Percentiles rank a stretch among this genome's conserved stretches.
These are phyloP conservation scores for Echium plantagineum DNA, from an alignment of 257 asterid genomes.

Conservation along the genomic window DNA sequence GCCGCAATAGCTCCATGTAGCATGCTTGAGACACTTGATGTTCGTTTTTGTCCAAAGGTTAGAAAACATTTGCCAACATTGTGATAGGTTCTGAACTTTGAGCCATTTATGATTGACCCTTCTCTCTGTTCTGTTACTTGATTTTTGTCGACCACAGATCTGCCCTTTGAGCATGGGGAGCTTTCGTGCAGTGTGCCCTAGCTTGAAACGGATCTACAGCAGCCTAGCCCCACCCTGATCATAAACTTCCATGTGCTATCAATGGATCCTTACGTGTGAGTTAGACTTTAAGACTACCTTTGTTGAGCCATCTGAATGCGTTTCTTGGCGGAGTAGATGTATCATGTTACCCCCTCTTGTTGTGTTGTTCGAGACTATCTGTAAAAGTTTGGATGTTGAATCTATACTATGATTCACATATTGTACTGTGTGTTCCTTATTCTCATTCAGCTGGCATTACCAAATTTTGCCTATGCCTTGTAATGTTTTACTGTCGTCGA, in stretches of 20 bases:
- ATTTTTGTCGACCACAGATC: constrained; percentile 34
- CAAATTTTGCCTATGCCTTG: no score
- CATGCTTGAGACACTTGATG: constrained; percentile 94
- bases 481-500: no score
- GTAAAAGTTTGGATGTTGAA: neutral
- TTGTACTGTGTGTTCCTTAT: neutral
- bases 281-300: neutral
- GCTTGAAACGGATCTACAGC: constrained; percentile 86
- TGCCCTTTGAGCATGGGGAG: constrained; percentile 52
- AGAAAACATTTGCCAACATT: neutral
- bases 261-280: neutral
- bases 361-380: no score
- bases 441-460: neutral
- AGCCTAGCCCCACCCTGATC: constrained; percentile 45
- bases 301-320: no score
- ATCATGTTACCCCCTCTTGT: neutral
- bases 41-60: constrained; percentile 92
- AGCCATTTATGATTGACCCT: neutral
- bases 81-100: neutral
- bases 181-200: constrained; percentile 61
- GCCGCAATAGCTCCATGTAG: constrained; percentile 57
- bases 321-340: neutral
- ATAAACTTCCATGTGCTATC: neutral
- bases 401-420: neutral
- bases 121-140: neutral